These are phyloP conservation scores for Ceratocystis lukuohia DNA, from an alignment of 2,329 filamentous ascomycete genomes.

Conservation along the genomic window DNA sequence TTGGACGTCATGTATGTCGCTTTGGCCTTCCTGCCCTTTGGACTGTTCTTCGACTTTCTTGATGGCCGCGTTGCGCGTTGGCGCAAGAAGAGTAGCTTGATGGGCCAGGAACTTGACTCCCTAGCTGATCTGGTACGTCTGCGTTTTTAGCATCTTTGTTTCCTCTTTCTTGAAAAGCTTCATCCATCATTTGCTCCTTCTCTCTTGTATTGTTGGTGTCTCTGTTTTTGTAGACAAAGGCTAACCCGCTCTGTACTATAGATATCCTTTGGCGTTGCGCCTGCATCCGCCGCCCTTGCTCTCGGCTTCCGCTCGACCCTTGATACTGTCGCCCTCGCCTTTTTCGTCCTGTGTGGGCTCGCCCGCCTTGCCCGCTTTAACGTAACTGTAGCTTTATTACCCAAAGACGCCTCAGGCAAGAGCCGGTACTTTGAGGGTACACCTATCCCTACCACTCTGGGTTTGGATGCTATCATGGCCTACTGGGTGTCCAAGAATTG, in stretches of 20 bases:
- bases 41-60: slow-evolving; percentile 95
- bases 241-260: slow-evolving; percentile 28
- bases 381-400: slow-evolving; percentile 77
- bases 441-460: slow-evolving; percentile 81
- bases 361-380: slow-evolving; percentile 94
- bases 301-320: slow-evolving; percentile 72
- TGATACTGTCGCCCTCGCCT: slow-evolving; percentile 67
- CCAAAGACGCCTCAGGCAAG: slow-evolving; percentile 85
- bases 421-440: slow-evolving; percentile 94
- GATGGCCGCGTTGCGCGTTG: slow-evolving; percentile 93
- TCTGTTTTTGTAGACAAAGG: background rate
- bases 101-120: slow-evolving; percentile 96
- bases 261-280: slow-evolving; percentile 92
- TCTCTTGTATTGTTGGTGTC: background rate
- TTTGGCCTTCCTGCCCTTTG: slow-evolving; percentile 77
- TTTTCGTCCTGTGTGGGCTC: slow-evolving; percentile 90
- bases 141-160: background rate
- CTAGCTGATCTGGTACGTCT: slow-evolving; percentile 73
- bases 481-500: slow-evolving; percentile 76
- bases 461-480: slow-evolving; percentile 69
- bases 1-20: slow-evolving; percentile 65
- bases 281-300: slow-evolving; percentile 75
- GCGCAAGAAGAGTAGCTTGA: slow-evolving; percentile 91
- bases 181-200: background rate
- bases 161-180: background rate